Evolutionary conservation across 495 filamentous ascomycete genomes (phyloP).

Genomic region (Articulospora tetracladia): DNA sequence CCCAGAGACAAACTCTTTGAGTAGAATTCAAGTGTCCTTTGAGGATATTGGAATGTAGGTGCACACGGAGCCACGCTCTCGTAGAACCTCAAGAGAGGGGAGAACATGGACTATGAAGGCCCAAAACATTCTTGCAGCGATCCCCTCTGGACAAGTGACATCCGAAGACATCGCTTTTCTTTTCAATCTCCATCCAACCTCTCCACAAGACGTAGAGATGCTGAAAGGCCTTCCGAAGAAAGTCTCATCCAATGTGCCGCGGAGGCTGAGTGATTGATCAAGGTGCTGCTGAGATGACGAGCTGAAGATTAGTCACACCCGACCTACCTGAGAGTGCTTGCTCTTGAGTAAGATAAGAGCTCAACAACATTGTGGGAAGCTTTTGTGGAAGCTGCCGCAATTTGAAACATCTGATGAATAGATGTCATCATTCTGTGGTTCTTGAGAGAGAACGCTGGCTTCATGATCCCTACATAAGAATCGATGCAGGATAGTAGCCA

Average conservation of each 20-base stretch:
- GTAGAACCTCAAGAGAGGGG: conserved; percentile 34
- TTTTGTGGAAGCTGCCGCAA: no score
- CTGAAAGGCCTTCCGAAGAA: conserved; percentile 41
- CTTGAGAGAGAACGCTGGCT: no score
- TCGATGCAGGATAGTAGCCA: no score
- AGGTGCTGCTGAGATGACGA: conserved; percentile 31
- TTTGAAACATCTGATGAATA: no score
- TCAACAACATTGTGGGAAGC: no score
- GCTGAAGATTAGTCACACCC: background rate
- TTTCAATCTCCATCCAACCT: conserved; percentile 42
- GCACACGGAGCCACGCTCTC: conserved; percentile 49
- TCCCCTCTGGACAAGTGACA: conserved; percentile 22
- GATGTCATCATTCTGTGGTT: no score
- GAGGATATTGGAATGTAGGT: conserved; percentile 44
- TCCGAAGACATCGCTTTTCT: conserved; percentile 26
- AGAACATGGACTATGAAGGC: conserved; percentile 54
- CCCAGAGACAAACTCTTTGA: no score
- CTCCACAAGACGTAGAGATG: conserved; percentile 45
- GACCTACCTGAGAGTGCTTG: background rate
- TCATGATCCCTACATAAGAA: no score
- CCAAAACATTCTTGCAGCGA: conserved; percentile 44
- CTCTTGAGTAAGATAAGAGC: no score
- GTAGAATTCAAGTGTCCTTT: no score
- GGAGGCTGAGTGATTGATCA: conserved; percentile 38
- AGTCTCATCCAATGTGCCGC: conserved; percentile 33